Base-by-base conservation (phyloP, 2,329 filamentous ascomycete species). In the Fusarium xyrophilum region DNA sequence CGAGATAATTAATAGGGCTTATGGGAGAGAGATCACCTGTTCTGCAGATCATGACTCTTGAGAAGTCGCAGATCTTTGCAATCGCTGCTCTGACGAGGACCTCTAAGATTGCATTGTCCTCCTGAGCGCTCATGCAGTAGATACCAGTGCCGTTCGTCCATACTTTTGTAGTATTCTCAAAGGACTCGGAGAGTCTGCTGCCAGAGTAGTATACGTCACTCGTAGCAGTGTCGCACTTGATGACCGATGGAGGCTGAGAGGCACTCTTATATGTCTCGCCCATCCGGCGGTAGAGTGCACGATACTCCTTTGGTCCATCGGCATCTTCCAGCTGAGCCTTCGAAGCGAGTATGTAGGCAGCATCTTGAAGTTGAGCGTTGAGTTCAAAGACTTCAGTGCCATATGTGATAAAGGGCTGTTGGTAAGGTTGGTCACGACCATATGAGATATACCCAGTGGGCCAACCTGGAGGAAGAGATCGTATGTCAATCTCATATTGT, bases 171-270 rank as follows among this genome's bases (percentile, higher is more conserved):
- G 86, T 89, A 66, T 89, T 88, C 70, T 87, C 88, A 73, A 93
- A 92, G 0, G 86, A 85, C 46, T 86, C 83, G 13, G 85, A 82
- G 5, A 93, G 83, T 23, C 87, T 75, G 0, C 76, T 80, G 11
- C 91, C 91, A 4, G 85, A 87, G 78, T 85, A 93, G 79, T 92
- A 93, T 19, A 91, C 89, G 73, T 93, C 90, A 42, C 87, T 89
- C 2, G 91, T 92, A 0, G 88, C 88, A 9, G 85, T 83, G 72
- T 93, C 91, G 71, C 90, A 92, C 65, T 84, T 85, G 38, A 89
- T 78, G 3, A 93, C 82, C 6, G 80, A 79, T 0, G 91, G 90
- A 0, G 78, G 70, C 21, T 76, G 61, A 1, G 83, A 81, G 10
- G 82, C 86, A 7, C 80, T 77, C 6, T 69, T 60, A 65, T 83